These are phyloP conservation scores for Sporisorium scitamineum DNA, from an alignment of 1,284 basidiomycete genomes.

Conservation along the genomic window DNA sequence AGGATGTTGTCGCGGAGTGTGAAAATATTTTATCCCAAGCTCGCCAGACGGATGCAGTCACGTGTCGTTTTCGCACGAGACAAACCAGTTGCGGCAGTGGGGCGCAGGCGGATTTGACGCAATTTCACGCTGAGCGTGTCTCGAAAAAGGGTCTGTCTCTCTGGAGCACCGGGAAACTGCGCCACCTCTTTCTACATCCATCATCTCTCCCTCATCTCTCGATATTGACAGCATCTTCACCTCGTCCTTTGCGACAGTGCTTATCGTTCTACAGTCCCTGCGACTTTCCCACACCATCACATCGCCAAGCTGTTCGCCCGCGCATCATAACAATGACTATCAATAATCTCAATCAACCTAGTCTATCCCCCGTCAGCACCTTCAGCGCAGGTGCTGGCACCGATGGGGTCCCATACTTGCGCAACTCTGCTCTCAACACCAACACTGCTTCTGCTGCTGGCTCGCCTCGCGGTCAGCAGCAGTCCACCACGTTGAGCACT, in stretches of 20 bases:
- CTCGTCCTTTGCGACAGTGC: constrained; percentile 1
- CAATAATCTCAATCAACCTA: constrained; percentile 50
- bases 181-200: neutral
- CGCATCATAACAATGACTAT: constrained; percentile 44
- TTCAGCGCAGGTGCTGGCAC: constrained; percentile 44
- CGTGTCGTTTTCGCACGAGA: no score
- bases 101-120: constrained; percentile 21
- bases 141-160: constrained; percentile 15
- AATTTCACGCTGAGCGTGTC: constrained; percentile 1
- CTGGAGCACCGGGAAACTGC: neutral
- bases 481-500: constrained; percentile 55
- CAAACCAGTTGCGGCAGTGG: neutral
- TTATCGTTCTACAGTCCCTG: neutral
- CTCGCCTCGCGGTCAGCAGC: constrained; percentile 44
- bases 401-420: constrained; percentile 52
- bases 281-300: constrained; percentile 1
- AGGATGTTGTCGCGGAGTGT: no score
- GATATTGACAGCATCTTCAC: neutral
- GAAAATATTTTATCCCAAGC: no score
- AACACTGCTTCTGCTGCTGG: constrained; percentile 33
- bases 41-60: no score
- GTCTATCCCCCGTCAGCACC: constrained; percentile 53
- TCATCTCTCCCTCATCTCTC: neutral
- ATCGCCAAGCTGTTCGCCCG: constrained; percentile 50
- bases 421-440: constrained; percentile 16